A percentile compares a stretch with the other conserved stretches of the same genome.
Evolutionary conservation across 78 protist genomes (phyloP).

Genomic region (Capsaspora owczarzaki): DNA sequence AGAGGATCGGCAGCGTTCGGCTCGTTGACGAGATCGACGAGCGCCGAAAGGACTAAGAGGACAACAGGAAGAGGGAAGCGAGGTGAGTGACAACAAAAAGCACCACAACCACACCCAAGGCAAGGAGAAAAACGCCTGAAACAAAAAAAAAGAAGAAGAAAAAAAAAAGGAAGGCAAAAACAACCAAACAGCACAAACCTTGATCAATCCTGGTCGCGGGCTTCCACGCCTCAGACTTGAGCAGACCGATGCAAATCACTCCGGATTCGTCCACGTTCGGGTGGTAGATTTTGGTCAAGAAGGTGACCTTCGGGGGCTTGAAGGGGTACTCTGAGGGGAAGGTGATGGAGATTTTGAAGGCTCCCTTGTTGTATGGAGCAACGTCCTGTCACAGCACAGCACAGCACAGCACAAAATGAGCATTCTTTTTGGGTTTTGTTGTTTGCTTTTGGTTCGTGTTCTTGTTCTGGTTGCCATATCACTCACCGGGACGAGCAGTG

Average conservation of each 20-base stretch:
- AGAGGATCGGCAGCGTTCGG: slow-evolving; percentile 24
- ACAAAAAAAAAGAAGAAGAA: not conserved
- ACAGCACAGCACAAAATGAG: not conserved
- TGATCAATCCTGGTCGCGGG: slow-evolving; percentile 43
- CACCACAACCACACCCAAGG: not conserved
- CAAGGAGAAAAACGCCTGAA: not conserved
- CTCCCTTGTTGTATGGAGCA: slow-evolving; percentile 27
- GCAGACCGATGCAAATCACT: slow-evolving; percentile 90
- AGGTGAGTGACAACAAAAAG: not conserved
- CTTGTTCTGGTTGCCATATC: too few species aligned
- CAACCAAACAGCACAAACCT: not conserved
- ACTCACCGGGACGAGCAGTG: not conserved
- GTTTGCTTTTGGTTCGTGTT: not conserved
- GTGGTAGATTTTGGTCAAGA: slow-evolving; percentile 89
- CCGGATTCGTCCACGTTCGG: slow-evolving; percentile 94
- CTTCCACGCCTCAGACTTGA: slow-evolving; percentile 87
- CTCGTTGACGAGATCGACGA: slow-evolving; percentile 18
- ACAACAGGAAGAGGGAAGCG: not conserved
- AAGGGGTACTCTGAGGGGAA: slow-evolving; percentile 92
- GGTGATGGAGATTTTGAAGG: slow-evolving; percentile 23
- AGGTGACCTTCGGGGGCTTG: slow-evolving; percentile 90
- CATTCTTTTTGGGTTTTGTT: not conserved
- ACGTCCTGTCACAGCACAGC: not conserved
- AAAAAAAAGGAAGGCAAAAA: not conserved
- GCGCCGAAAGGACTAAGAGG: not conserved